Evolutionary conservation across 2,329 filamentous ascomycete species (phyloP).

Genomic region (Neonectria faginata): DNA sequence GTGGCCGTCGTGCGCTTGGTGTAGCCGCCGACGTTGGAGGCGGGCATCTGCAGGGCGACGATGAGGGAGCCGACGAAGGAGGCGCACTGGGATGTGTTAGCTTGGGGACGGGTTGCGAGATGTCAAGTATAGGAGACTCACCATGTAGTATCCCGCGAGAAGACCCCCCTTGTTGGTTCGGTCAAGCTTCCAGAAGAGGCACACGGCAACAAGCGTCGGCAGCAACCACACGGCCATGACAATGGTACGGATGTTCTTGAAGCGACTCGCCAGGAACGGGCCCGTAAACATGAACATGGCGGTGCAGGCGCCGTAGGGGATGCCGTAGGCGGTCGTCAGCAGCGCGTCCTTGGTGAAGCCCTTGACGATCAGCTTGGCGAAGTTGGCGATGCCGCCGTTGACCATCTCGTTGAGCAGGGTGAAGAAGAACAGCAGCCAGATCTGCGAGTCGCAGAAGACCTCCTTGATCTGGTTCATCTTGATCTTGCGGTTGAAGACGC

Average conservation of each 20-base stretch:
- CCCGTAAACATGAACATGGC: conserved; percentile 65
- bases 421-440: conserved; percentile 65
- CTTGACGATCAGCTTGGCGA: conserved; percentile 66
- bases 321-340: conserved; percentile 63
- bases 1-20: conserved; percentile 61
- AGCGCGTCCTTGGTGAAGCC: conserved; percentile 53
- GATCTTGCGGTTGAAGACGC: conserved; percentile 62
- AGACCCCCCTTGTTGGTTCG: conserved; percentile 58
- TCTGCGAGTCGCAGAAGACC: conserved; percentile 61
- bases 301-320: conserved; percentile 66
- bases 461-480: conserved; percentile 62
- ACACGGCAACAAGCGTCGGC: conserved; percentile 62
- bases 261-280: conserved; percentile 62
- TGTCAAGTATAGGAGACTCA: conserved; percentile 15
- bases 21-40: conserved; percentile 61
- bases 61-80: conserved; percentile 66
- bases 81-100: conserved; percentile 43
- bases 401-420: conserved; percentile 67
- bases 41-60: conserved; percentile 65
- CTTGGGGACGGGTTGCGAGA: not conserved
- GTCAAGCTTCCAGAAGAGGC: conserved; percentile 63
- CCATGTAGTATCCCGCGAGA: conserved; percentile 65
- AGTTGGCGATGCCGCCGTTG: conserved; percentile 67
- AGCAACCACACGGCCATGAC: conserved; percentile 65
- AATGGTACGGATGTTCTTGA: conserved; percentile 62